Evolutionary conservation across 176 grass and related monocot species (phyloP).

Genomic region (Echinochloa phyllopogon): DNA sequence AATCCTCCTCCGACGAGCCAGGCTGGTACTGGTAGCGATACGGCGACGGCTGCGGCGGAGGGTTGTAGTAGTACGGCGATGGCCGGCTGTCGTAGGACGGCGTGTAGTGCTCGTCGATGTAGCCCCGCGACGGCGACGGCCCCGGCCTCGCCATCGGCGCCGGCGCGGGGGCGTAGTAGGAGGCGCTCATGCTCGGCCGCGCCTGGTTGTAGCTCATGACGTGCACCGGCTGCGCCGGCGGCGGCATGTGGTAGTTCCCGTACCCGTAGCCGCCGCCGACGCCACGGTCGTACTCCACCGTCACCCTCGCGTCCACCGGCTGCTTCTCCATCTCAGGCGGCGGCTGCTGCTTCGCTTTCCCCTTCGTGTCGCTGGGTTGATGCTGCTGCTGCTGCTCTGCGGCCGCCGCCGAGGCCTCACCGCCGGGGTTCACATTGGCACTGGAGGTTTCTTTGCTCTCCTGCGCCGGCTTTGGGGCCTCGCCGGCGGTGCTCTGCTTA

Average conservation of each 20-base stretch:
- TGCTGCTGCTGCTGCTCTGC: not conserved
- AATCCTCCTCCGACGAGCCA: constrained; percentile 12
- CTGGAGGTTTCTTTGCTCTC: constrained; percentile 28
- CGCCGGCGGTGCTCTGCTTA: constrained; percentile 14
- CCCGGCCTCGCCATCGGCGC: constrained; percentile 9
- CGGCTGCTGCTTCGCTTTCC: constrained; percentile 20
- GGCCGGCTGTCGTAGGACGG: constrained; percentile 47
- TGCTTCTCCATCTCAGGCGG: constrained; percentile 16
- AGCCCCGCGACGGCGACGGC: constrained; percentile 43
- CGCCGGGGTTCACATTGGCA: not conserved
- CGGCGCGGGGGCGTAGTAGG: constrained; percentile 59
- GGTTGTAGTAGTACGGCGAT: constrained; percentile 43
- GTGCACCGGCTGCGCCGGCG: constrained; percentile 38
- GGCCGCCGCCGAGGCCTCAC: not conserved
- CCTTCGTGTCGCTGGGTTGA: constrained; percentile 9
- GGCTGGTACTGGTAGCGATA: constrained; percentile 37
- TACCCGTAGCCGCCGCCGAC: not conserved
- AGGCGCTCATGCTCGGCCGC: constrained; percentile 53
- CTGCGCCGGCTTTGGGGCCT: not conserved
- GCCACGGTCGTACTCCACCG: constrained; percentile 32
- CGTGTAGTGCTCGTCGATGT: constrained; percentile 53
- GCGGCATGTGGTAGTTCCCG: constrained; percentile 12
- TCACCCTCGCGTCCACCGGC: constrained; percentile 53
- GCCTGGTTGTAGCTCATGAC: constrained; percentile 63
- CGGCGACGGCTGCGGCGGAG: constrained; percentile 33